A percentile compares a stretch with the other conserved stretches of the same genome.
Conservation (phyloP, 495 filamentous ascomycete genomes). For the Aspergillus baeticus region DNA sequence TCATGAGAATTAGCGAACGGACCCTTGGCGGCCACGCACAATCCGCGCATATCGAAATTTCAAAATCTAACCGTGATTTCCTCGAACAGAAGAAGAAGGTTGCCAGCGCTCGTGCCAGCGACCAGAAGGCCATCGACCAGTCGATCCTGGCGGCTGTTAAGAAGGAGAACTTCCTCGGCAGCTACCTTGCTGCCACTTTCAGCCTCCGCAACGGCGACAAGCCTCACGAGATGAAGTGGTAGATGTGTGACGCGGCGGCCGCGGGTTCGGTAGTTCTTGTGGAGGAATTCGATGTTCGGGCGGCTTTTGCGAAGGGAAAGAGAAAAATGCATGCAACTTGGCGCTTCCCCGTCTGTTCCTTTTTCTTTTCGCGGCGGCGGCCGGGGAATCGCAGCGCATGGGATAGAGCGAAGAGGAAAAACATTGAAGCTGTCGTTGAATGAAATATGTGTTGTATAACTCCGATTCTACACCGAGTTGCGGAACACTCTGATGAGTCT, state of each 20-base stretch:
- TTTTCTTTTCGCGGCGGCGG: neutral
- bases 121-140: conserved; percentile 98
- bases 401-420: neutral
- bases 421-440: no score
- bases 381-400: conserved; percentile 27
- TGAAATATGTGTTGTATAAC: no score
- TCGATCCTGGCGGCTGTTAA: conserved; percentile 86
- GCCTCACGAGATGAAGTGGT: conserved; percentile 97
- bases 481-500: conserved; percentile 28
- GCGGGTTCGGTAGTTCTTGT: conserved; percentile 50
- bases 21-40: neutral
- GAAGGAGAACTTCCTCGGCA: conserved; percentile 85
- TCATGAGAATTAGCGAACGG: neutral
- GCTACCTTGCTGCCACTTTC: conserved; percentile 90
- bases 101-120: conserved; percentile 80
- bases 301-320: conserved; percentile 22
- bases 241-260: conserved; percentile 49
- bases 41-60: neutral
- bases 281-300: conserved; percentile 43
- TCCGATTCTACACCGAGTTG: conserved; percentile 26
- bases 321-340: conserved; percentile 30
- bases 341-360: conserved; percentile 27
- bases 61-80: conserved; percentile 14
- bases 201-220: conserved; percentile 96
- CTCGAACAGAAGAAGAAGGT: conserved; percentile 87